Evolutionary conservation across 495 filamentous ascomycete species (phyloP).

Genomic region (Cercophora scortea): DNA sequence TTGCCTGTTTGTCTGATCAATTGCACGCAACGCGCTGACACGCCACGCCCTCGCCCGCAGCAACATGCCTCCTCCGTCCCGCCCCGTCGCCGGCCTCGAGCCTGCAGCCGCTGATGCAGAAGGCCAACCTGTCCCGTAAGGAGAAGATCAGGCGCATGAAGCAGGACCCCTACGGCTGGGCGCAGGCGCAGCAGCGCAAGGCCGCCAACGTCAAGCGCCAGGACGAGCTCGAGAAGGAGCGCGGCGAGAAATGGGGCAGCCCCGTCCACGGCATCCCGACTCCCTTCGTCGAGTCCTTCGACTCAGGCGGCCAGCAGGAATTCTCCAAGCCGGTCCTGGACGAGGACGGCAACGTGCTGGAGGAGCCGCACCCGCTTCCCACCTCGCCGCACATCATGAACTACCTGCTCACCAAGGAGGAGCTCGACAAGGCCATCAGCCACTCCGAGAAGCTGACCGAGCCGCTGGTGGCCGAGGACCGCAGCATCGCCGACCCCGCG

Average conservation of each 20-base stretch:
- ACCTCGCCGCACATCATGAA: slow-evolving; percentile 53
- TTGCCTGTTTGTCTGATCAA: no score
- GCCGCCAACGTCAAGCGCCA: slow-evolving; percentile 69
- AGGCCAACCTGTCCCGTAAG: slow-evolving; percentile 37
- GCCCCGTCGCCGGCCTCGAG: slow-evolving; percentile 18
- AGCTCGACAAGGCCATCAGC: slow-evolving; percentile 56
- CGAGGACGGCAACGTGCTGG: slow-evolving; percentile 24
- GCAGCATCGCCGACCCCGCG: slow-evolving; percentile 35
- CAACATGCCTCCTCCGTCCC: slow-evolving; percentile 43
- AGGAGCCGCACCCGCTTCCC: slow-evolving; percentile 28
- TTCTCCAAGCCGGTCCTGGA: slow-evolving; percentile 26
- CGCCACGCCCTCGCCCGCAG: not conserved
- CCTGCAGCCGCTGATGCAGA: slow-evolving; percentile 41
- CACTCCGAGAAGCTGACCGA: slow-evolving; percentile 55
- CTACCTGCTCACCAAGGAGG: slow-evolving; percentile 58
- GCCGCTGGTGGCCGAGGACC: slow-evolving; percentile 36
- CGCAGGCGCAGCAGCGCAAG: slow-evolving; percentile 70
- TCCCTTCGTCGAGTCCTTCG: slow-evolving; percentile 76
- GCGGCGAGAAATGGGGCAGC: slow-evolving; percentile 57
- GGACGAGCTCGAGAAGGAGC: slow-evolving; percentile 52
- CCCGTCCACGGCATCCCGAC: slow-evolving; percentile 72
- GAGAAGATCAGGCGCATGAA: slow-evolving; percentile 41
- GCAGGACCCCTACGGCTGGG: slow-evolving; percentile 59
- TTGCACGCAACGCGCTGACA: not conserved
- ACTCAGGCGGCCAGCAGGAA: slow-evolving; percentile 42